Base-by-base conservation (phyloP, 306 rosid species). In the Quercus variabilis region DNA sequence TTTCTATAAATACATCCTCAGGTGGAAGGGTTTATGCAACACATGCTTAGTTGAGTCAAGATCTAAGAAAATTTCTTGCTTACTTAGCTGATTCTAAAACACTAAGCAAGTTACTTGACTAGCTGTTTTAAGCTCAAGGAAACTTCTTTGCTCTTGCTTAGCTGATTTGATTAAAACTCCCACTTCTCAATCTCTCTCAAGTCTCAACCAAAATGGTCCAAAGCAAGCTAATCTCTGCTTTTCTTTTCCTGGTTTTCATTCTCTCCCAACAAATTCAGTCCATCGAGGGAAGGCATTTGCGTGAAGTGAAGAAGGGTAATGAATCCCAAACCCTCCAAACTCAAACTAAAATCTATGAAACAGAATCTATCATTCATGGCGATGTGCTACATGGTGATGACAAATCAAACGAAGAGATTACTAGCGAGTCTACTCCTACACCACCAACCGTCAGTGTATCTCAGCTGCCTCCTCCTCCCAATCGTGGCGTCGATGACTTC, bases 251-350 rank as follows among this genome's bases (percentile, higher is more conserved):
- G 28, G 76, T 83, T 14, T 30, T 87, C 25, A 26, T 87, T 0
- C 59, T 82, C 5, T 77, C 75, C 74, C 73, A 30, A 21, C 71
- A 62, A 20, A 73, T 78, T 30, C 28, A 4, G 20, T 71, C 74
- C 31, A 54, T 59, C 1, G 80, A 87, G 51, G 90, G 87, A 75
- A 75, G 96, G 57, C 26, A 28, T 49, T 81, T 91, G 46, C 71
- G 55, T 9, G 77, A 71, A 64, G 65, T 9, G 31, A 74, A 69
- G 41, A 69, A 49, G 14, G 12, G 26, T 12, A 56, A 18, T 55
- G 17, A 79, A 49, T 52, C 72, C 74, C 59, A 38, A 51, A 76
- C 55, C 59, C 68, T 31, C 78, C 81, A 58, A 73, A 62, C 81
- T 10, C 49, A 54, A 13, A 79, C 28, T 23, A 57, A 75, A 49